Base-by-base conservation (phyloP, 2,329 filamentous ascomycete species). In the Chrysoporthe austroafricana region DNA sequence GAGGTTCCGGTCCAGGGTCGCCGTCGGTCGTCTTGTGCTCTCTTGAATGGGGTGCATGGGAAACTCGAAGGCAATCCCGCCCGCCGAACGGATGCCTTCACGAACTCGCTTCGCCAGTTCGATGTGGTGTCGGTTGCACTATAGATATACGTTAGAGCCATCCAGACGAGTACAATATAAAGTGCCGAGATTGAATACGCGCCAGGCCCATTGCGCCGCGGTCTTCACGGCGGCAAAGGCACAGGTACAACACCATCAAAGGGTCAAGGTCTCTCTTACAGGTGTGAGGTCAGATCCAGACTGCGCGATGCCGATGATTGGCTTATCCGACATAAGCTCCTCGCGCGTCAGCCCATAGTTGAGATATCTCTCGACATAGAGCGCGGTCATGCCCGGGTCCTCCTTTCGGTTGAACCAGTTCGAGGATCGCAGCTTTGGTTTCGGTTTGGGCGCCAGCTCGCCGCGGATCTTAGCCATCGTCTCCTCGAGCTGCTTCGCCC, bases 41-140 rank as follows among this genome's bases (percentile, higher is more conserved):
- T 85, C 83, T 70, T 85, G 83, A 52, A 85, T 85, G 4, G 83
- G 83, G 73, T 85, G 83, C 26, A 78, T 83, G 4, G 83, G 83
- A 68, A 85, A 85, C 71, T 85, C 83, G 69, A 85, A 80, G 2
- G 82, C 80, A 70, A 85, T 82, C 42, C 79, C 83, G 2, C 83
- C 83, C 1, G 82, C 82, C 0, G 79, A 77, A 13, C 81, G 77
- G 71, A 85, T 84, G 0, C 83, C 83, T 68, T 85, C 83, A 1
- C 82, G 79, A 3, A 85, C 82, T 6, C 83, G 77, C 73, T 84
- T 84, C 6, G 80, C 80, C 42, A 85, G 75, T 66, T 83, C 79
- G 54, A 84, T 71, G 71, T 85, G 83, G 72, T 85, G 79, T 9
- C 81, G 78, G 72, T 85, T 85, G 72, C 83, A 85, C 63, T 64